These are phyloP conservation scores for Leishmania aethiopica DNA, from an alignment of 208 protist genomes.

Conservation along the genomic window DNA sequence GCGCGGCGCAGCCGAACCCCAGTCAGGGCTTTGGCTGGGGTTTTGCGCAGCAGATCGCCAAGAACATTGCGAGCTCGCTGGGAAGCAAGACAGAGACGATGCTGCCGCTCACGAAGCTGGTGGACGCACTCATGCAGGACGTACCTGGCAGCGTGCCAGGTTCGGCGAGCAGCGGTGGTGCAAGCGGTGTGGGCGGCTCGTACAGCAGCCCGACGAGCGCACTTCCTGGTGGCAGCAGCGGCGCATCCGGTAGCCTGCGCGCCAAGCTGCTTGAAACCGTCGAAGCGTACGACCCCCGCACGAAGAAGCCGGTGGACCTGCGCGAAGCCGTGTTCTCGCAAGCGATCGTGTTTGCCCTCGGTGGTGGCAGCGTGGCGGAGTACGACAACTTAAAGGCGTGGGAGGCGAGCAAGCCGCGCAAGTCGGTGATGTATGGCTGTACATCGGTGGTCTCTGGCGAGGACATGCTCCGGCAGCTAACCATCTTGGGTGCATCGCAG, in stretches of 20 bases:
- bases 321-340: conserved; percentile 77
- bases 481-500: conserved; percentile 46
- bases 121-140: conserved; percentile 86
- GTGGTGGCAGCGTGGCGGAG: conserved; percentile 84
- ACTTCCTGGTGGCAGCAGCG: conserved; percentile 9
- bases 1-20: conserved; percentile 19
- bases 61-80: conserved; percentile 80
- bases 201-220: conserved; percentile 20
- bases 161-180: conserved; percentile 21
- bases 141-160: conserved; percentile 10
- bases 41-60: conserved; percentile 85
- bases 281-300: conserved; percentile 75
- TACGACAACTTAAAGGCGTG: conserved; percentile 91
- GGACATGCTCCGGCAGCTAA: conserved; percentile 78
- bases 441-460: conserved; percentile 78
- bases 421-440: conserved; percentile 89
- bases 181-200: conserved; percentile 6
- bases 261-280: conserved; percentile 61
- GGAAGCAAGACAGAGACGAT: conserved; percentile 59
- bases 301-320: conserved; percentile 62
- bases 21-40: conserved; percentile 79
- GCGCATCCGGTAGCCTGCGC: conserved; percentile 18
- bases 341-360: conserved; percentile 86
- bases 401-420: conserved; percentile 70
- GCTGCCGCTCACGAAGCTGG: conserved; percentile 86